Percentiles rank a stretch among this genome's conserved stretches.
Conservation (phyloP, 176 grass and related monocot species). For the Eragrostis nindensis region DNA sequence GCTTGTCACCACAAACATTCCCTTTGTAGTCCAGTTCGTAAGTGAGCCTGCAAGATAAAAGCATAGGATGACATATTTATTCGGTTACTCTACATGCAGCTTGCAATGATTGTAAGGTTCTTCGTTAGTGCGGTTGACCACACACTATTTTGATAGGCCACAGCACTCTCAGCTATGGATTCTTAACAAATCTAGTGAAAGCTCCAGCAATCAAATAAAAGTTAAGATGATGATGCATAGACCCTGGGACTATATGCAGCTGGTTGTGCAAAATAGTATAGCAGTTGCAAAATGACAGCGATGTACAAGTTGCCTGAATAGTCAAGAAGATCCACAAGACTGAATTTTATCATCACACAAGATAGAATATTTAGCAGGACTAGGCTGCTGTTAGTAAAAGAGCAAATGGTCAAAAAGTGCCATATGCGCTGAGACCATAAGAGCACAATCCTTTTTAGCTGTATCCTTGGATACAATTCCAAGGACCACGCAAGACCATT, state of each 20-base stretch:
- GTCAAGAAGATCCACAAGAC: background rate
- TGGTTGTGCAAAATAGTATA: background rate
- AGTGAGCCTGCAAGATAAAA: conserved; percentile 61
- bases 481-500: conserved; percentile 18
- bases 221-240: background rate
- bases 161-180: conserved; percentile 3
- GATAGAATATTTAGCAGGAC: background rate
- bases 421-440: background rate
- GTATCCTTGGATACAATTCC: conserved; percentile 42
- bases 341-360: conserved; percentile 6
- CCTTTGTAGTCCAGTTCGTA: conserved; percentile 96
- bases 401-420: conserved; percentile 7
- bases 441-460: background rate
- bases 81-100: background rate
- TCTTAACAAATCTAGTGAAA: background rate
- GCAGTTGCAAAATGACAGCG: background rate
- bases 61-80: background rate
- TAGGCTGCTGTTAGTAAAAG: background rate
- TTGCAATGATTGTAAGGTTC: background rate
- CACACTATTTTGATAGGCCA: background rate
- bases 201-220: background rate
- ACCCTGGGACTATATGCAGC: background rate
- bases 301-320: conserved; percentile 6
- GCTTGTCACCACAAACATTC: conserved; percentile 80
- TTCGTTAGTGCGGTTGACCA: background rate